Conservation (phyloP, 352 stramenopile genomes). For the Pythium aquatile region DNA sequence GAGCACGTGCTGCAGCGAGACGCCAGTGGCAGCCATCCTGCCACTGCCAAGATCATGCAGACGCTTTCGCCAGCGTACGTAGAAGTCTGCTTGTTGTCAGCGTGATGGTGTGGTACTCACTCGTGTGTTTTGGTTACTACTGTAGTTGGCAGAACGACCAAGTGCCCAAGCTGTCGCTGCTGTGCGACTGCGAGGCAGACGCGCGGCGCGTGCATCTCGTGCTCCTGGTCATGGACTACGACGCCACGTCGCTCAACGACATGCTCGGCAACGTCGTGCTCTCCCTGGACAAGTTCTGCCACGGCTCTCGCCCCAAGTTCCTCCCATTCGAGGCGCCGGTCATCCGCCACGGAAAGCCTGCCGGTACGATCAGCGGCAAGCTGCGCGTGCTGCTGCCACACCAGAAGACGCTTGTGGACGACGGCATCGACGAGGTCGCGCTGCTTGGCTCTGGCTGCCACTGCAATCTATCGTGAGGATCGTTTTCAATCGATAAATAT, state of each 20-base stretch:
- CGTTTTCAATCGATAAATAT: no score
- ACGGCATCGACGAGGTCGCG: conserved; percentile 16
- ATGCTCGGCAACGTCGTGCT: conserved; percentile 61
- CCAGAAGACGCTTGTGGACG: conserved; percentile 27
- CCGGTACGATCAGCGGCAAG: conserved; percentile 49
- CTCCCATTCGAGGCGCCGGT: conserved; percentile 56
- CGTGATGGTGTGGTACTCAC: background rate
- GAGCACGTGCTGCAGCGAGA: conserved; percentile 55
- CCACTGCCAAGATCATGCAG: conserved; percentile 59
- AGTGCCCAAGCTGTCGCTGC: conserved; percentile 59
- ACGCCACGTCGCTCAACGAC: conserved; percentile 71
- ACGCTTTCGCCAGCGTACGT: conserved; percentile 61
- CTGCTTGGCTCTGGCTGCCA: conserved; percentile 42
- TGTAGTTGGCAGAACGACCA: conserved; percentile 65
- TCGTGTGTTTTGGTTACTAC: background rate
- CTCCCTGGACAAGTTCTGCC: conserved; percentile 56
- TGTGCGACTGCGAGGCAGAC: conserved; percentile 50
- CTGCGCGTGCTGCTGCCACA: conserved; percentile 59
- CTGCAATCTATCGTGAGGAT: conserved; percentile 47
- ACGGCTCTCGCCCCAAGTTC: conserved; percentile 35
- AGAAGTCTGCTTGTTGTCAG: background rate
- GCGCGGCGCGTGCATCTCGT: conserved; percentile 66
- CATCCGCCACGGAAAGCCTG: conserved; percentile 50
- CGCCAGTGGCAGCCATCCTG: conserved; percentile 42
- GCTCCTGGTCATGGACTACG: conserved; percentile 81